phyloP scores from a whole-genome alignment of 345 rosid genomes.

The Crucihimalaya himalaica region DNA sequence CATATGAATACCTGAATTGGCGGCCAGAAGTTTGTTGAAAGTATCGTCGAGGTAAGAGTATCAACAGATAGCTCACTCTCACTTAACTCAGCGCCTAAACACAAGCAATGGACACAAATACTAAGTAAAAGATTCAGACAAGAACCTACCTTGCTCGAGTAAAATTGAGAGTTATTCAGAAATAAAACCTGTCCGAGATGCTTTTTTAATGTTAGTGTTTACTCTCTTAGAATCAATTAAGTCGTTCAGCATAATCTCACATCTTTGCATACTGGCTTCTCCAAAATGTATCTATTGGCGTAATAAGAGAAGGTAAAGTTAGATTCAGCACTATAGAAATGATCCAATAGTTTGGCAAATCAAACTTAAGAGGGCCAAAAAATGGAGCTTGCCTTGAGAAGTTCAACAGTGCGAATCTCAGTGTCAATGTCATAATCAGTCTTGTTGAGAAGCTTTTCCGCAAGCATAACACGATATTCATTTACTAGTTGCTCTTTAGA shows the following conservation, averaged over 20 bases:
- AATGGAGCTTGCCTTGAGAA: conserved; percentile 70
- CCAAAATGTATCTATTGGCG: conserved; percentile 87
- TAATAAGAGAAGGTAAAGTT: conserved; percentile 3
- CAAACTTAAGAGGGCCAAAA: conserved; percentile 13
- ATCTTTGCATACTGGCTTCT: conserved; percentile 93
- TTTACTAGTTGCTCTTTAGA: conserved; percentile 93
- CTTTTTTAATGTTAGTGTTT: conserved; percentile 74
- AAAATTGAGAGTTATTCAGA: conserved; percentile 17
- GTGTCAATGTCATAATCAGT: conserved; percentile 91
- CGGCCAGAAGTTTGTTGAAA: conserved; percentile 97
- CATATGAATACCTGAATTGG: conserved; percentile 74
- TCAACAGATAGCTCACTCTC: conserved; percentile 59
- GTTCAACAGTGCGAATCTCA: conserved; percentile 94
- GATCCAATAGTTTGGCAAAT: not conserved
- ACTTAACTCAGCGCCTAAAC: conserved; percentile 48
- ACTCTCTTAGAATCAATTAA: conserved; percentile 96
- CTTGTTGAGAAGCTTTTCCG: conserved; percentile 96
- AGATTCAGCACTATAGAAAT: conserved; percentile 14
- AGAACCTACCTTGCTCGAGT: conserved; percentile 1
- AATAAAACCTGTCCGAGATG: conserved; percentile 56
- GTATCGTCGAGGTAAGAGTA: conserved; percentile 73
- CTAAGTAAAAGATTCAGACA: conserved; percentile 14
- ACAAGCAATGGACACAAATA: conserved; percentile 7
- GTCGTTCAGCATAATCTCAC: conserved; percentile 98
- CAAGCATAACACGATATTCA: conserved; percentile 94